A percentile compares a stretch with the other conserved stretches of the same genome.
phyloP scores from a whole-genome alignment of 306 rosid species.

The Ochetophila trinervis region DNA sequence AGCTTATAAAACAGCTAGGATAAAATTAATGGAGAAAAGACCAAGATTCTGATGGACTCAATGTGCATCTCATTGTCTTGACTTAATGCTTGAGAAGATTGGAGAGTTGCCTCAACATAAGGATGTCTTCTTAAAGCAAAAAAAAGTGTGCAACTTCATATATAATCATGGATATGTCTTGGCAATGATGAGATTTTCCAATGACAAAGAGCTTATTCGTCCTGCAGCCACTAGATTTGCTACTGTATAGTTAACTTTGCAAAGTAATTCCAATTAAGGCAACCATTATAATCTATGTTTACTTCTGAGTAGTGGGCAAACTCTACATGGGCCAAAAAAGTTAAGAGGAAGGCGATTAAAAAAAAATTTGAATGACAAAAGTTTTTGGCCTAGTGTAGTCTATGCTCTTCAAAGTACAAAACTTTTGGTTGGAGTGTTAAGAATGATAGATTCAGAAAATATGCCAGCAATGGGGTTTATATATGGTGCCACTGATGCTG shows the following conservation, averaged over 20 bases:
- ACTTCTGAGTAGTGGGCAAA: neutral
- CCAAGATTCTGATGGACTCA: neutral
- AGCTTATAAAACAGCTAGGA: neutral
- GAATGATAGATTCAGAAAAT: neutral
- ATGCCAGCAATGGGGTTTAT: no score
- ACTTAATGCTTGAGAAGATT: conserved; percentile 7
- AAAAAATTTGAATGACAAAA: neutral
- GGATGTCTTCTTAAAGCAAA: neutral
- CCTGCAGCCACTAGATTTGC: no score
- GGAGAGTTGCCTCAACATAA: neutral
- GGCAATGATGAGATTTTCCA: no score
- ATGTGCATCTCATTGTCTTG: neutral
- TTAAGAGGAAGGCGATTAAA: neutral
- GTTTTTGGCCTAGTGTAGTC: neutral
- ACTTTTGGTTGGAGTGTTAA: neutral
- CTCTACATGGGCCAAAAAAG: neutral
- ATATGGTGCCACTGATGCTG: no score
- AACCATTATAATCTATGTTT: neutral
- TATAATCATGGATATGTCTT: no score
- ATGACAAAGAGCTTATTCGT: no score
- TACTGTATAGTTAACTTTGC: neutral
- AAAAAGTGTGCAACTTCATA: no score
- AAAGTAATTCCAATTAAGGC: neutral
- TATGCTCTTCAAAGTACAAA: neutral
- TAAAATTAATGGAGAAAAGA: neutral